Conservation (phyloP, 2,329 filamentous ascomycete genomes). For the Aureobasidium sp. region DNA sequence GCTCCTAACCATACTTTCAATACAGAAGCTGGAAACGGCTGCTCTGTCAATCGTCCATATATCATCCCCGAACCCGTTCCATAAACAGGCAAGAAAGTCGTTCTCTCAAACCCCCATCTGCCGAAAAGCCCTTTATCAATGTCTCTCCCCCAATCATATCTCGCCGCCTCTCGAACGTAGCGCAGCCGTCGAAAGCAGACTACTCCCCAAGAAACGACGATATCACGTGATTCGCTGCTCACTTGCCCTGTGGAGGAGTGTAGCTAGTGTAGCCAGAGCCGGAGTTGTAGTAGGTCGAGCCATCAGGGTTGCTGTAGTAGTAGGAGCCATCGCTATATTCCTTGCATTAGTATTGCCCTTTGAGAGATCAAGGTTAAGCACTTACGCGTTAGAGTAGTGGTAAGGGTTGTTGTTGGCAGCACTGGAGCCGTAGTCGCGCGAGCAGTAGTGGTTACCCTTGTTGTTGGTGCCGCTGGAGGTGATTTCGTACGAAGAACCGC, state of each 20-base stretch:
- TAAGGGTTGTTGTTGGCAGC: conserved; percentile 51
- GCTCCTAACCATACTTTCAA: background rate
- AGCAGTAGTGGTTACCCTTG: conserved; percentile 61
- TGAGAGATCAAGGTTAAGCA: no score
- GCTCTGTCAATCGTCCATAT: background rate
- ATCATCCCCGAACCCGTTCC: background rate
- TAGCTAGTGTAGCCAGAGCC: conserved; percentile 52
- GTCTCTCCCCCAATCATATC: no score
- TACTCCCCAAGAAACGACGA: background rate
- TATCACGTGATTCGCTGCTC: background rate
- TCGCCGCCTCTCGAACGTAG: background rate
- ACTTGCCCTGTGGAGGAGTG: conserved; percentile 39
- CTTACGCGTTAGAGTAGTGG: conserved; percentile 57
- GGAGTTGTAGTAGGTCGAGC: conserved; percentile 57
- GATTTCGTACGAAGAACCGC: conserved; percentile 26
- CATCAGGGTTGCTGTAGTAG: conserved; percentile 58
- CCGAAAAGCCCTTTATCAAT: background rate
- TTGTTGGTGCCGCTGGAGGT: conserved; percentile 49
- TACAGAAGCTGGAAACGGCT: background rate
- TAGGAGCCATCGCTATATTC: conserved; percentile 49
- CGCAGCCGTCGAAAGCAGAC: background rate
- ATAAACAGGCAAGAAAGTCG: background rate
- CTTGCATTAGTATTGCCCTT: background rate
- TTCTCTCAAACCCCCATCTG: background rate
- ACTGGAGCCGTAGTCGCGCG: conserved; percentile 51